A percentile compares a stretch with the other conserved stretches of the same genome.
phyloP scores from a whole-genome alignment of 371 early-diverging fungal species.

The Amoeboradix gromovi region DNA sequence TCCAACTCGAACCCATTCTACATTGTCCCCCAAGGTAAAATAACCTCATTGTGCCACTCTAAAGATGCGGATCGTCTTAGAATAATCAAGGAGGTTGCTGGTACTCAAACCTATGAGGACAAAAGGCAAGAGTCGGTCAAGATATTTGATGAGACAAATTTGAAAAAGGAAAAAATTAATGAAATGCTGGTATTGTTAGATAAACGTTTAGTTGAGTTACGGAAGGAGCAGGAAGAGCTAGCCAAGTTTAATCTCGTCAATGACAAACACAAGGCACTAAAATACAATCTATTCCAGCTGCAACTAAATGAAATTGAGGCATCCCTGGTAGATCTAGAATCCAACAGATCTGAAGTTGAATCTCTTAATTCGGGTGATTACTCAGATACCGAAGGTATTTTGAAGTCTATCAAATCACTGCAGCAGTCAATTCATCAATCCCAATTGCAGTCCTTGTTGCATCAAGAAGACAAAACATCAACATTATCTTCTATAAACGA shows the following conservation, averaged over 20 bases:
- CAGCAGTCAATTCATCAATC: no score
- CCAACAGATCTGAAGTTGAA: no score
- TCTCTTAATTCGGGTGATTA: no score
- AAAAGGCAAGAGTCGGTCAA: conserved; percentile 62
- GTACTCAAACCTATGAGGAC: conserved; percentile 87
- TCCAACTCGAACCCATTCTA: conserved; percentile 93
- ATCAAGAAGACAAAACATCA: no score
- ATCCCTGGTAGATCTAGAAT: conserved; percentile 41
- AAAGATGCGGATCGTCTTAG: conserved; percentile 65
- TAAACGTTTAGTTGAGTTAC: conserved; percentile 55
- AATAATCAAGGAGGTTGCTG: conserved; percentile 89
- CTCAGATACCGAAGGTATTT: no score
- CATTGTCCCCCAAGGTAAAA: conserved; percentile 96
- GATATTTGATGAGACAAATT: conserved; percentile 71
- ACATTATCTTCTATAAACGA: no score
- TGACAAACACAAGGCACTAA: conserved; percentile 49
- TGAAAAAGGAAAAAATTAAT: conserved; percentile 59
- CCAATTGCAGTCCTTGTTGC: no score
- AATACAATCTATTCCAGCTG: conserved; percentile 62
- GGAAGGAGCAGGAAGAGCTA: conserved; percentile 73
- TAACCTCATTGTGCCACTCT: conserved; percentile 67
- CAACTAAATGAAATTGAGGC: conserved; percentile 49
- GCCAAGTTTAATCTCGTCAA: conserved; percentile 55
- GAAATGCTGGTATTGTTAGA: conserved; percentile 61
- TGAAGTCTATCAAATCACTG: no score